These are phyloP conservation scores for Maudiozyma saulgeensis DNA, from an alignment of 805 yeast species.

Conservation along the genomic window DNA sequence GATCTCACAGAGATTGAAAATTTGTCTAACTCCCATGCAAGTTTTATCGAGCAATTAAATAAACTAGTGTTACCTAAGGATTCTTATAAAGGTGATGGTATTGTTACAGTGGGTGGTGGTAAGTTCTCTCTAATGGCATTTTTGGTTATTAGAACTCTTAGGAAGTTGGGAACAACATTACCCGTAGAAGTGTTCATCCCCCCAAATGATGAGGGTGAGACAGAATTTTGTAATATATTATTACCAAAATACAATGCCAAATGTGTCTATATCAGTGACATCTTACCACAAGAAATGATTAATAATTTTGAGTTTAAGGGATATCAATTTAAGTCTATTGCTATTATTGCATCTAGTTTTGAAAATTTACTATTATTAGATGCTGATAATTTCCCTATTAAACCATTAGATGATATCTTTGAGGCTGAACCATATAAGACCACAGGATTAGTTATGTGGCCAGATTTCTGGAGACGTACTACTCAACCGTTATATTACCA, in stretches of 20 bases:
- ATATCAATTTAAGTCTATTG: slow-evolving; percentile 62
- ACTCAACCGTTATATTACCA: slow-evolving; percentile 66
- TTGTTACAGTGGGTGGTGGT: slow-evolving; percentile 68
- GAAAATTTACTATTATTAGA: slow-evolving; percentile 65
- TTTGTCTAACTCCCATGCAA: slow-evolving; percentile 13
- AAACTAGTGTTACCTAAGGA: slow-evolving; percentile 13
- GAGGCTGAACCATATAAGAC: slow-evolving; percentile 39
- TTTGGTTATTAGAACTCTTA: slow-evolving; percentile 41
- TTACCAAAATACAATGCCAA: slow-evolving; percentile 55
- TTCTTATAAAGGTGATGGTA: slow-evolving; percentile 43
- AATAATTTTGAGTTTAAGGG: slow-evolving; percentile 35
- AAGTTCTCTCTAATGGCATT: slow-evolving; percentile 55
- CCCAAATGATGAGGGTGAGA: slow-evolving; percentile 53
- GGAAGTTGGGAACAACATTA: slow-evolving; percentile 55
- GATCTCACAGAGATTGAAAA: slow-evolving; percentile 9
- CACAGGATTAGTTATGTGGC: slow-evolving; percentile 57
- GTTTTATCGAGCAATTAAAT: slow-evolving; percentile 10
- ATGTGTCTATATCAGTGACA: slow-evolving; percentile 46
- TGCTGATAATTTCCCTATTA: slow-evolving; percentile 66
- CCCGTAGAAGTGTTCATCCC: slow-evolving; percentile 85
- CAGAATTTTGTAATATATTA: slow-evolving; percentile 51
- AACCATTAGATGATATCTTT: slow-evolving; percentile 54
- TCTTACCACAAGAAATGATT: slow-evolving; percentile 37
- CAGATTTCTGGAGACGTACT: slow-evolving; percentile 82
- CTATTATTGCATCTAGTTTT: slow-evolving; percentile 63